Conservation (phyloP, 768 basidiomycete genomes). For the Xerocomellus intermedius region DNA sequence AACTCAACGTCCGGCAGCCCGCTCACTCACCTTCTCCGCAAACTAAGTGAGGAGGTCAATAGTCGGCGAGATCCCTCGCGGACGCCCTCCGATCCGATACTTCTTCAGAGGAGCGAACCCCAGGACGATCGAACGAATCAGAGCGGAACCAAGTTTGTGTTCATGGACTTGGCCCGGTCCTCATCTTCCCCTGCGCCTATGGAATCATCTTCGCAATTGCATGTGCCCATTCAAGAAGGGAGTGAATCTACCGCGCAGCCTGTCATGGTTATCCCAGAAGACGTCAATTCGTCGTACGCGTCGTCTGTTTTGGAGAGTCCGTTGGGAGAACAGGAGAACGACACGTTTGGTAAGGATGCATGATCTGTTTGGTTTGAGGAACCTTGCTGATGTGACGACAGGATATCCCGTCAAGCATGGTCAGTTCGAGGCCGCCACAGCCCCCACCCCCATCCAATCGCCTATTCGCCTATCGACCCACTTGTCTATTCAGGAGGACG, state of each 20-base stretch:
- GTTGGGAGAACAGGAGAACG: conserved; percentile 21
- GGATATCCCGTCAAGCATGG: conserved; percentile 26
- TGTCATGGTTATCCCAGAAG: conserved; percentile 21
- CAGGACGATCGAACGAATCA: conserved; percentile 13
- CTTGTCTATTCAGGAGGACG: conserved; percentile 14
- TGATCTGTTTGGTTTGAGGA: background rate
- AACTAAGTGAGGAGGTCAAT: conserved; percentile 38
- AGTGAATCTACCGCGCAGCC: background rate
- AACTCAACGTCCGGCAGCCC: conserved; percentile 36
- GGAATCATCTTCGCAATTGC: conserved; percentile 7
- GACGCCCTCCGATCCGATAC: conserved; percentile 11
- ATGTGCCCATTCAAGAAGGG: conserved; percentile 8
- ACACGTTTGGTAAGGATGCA: conserved; percentile 29
- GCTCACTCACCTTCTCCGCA: conserved; percentile 39
- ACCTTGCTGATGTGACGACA: conserved; percentile 2
- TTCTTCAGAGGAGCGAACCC: conserved; percentile 7
- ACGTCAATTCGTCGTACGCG: conserved; percentile 23
- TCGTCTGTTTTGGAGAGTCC: conserved; percentile 19
- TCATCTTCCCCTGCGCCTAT: conserved; percentile 17
- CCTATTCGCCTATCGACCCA: conserved; percentile 22
- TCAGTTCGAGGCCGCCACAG: conserved; percentile 11
- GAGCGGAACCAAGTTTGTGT: conserved; percentile 11
- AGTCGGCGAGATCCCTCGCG: conserved; percentile 20
- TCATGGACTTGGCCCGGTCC: conserved; percentile 15
- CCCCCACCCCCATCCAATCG: conserved; percentile 14